Base-by-base conservation (phyloP, 768 basidiomycete genomes). In the Amyloporia xantha region DNA sequence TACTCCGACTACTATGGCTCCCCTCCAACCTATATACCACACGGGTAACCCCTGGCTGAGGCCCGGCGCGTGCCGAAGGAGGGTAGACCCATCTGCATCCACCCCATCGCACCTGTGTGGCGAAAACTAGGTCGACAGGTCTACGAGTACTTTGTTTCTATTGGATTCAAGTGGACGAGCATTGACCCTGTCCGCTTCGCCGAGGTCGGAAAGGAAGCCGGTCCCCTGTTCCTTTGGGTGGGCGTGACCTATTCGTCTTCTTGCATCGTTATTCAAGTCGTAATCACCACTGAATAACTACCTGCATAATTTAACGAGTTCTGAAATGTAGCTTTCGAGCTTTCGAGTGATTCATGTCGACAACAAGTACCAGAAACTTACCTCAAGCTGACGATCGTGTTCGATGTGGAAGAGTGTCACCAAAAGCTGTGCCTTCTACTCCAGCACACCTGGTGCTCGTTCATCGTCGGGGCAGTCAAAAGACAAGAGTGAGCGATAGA, bases 11-110 rank as follows among this genome's bases (percentile, higher is more conserved):
- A 62, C 39, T 23, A 45, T 12, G 56, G 57, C 5, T 36, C 54
- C 56, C 51, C 40, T 58, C 58, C 46, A 43, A 50, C 37, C 63
- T 57, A 52, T 62, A 15, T 60, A 60, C 51, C 62, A 62, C 25
- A 59, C 61, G 26, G 53, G 52, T 5, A 38, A 41, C 15, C 54
- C 54, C 28, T 54, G 54, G 58, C 46, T 27, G 57, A 61, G 50
- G 54, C 61, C 21, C 57, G 60, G 40, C 52, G 50, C 19, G 23
- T 48, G 30, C 41, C 54, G 41, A 64, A 59, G 57, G 36, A 59
- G 59, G 49, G 57, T 47, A 54, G 55, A 44, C 47, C 44, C 23
- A 62, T 61, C 48, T 57, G 44, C 41, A 40, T 36, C 44, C 62
- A 61, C 47, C 41, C 41, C 39, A 47, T 64, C 48, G 49, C 48